These are phyloP conservation scores for Sextonia rubra DNA, from an alignment of 164 flowering plant genomes.

Conservation along the genomic window DNA sequence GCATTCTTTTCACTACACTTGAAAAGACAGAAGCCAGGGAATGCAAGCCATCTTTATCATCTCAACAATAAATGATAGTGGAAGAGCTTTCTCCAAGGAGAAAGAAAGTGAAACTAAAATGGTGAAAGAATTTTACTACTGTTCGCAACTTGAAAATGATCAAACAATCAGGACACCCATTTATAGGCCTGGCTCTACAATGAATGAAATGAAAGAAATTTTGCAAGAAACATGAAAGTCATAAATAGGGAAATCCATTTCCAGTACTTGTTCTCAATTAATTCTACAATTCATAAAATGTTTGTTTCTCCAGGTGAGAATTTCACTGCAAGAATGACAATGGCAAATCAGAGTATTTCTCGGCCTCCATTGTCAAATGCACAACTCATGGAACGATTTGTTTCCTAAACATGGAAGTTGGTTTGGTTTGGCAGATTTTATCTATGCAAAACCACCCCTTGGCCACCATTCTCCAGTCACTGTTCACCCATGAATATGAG, in stretches of 20 bases:
- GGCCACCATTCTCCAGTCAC: background rate
- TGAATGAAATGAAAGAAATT: conserved; percentile 9
- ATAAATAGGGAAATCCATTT: conserved; percentile 10
- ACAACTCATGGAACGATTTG: background rate
- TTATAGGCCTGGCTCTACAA: conserved; percentile 9
- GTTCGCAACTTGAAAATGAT: background rate
- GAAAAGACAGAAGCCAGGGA: background rate
- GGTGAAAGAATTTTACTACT: background rate
- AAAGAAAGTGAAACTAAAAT: background rate
- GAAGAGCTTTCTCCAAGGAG: background rate
- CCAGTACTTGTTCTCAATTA: conserved; percentile 13
- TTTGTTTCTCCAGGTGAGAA: conserved; percentile 9
- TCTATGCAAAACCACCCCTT: background rate
- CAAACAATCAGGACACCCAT: conserved; percentile 10
- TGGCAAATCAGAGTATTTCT: conserved; percentile 8
- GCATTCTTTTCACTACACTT: background rate
- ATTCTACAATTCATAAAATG: conserved; percentile 7
- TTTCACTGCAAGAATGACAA: conserved; percentile 17
- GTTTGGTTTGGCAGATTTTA: background rate
- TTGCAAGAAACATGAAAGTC: conserved; percentile 9
- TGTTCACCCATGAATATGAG: background rate
- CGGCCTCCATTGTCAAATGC: background rate
- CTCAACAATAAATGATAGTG: background rate
- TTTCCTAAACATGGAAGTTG: conserved; percentile 4
- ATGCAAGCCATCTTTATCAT: background rate